Conservation (phyloP, 1,284 basidiomycete species). For the Meira miltonrushii region DNA sequence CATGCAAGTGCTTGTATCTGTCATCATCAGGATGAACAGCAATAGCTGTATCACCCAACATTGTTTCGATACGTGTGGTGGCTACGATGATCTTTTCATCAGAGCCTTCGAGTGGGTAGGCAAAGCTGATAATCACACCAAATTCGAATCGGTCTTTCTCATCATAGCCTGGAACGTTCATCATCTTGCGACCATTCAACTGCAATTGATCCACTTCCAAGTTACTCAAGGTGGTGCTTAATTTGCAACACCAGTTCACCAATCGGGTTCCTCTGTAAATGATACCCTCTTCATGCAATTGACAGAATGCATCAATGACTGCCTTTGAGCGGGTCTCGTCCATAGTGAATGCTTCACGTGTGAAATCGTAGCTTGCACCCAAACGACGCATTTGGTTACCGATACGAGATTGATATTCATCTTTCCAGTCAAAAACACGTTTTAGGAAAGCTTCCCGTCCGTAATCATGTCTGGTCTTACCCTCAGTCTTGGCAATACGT, state of each 20-base stretch:
- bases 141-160: constrained; percentile 93
- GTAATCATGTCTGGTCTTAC: constrained; percentile 83
- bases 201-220: constrained; percentile 95
- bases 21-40: constrained; percentile 91
- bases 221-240: constrained; percentile 95
- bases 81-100: constrained; percentile 91
- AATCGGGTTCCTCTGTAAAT: constrained; percentile 94
- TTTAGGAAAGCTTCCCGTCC: constrained; percentile 88
- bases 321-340: constrained; percentile 65
- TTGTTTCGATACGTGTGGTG: constrained; percentile 96
- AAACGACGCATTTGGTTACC: constrained; percentile 82
- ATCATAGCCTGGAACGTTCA: constrained; percentile 91
- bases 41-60: constrained; percentile 96
- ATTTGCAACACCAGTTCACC: constrained; percentile 94
- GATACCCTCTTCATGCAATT: constrained; percentile 84
- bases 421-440: constrained; percentile 94
- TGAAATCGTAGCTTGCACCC: constrained; percentile 92
- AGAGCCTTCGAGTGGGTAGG: constrained; percentile 78
- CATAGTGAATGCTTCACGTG: constrained; percentile 92
- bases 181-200: constrained; percentile 77
- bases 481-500: constrained; percentile 75
- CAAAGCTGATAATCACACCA: constrained; percentile 91
- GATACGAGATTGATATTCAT: constrained; percentile 88
- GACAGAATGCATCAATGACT: constrained; percentile 86
- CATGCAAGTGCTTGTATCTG: constrained; percentile 92